Conservation (phyloP, 257 asterid genomes). For the Solanum virginianum region DNA sequence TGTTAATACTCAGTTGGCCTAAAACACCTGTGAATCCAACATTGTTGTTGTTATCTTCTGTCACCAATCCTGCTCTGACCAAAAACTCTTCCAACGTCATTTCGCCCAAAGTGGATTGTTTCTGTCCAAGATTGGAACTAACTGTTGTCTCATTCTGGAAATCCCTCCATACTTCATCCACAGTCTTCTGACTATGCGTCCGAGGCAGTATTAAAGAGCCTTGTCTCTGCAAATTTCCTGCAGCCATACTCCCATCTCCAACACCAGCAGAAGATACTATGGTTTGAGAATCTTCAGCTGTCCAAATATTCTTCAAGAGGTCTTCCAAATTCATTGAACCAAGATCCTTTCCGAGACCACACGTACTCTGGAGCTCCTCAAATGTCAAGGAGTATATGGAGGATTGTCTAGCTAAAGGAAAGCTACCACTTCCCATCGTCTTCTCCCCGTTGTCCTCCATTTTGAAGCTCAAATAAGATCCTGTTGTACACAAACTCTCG, state of each 20-base stretch:
- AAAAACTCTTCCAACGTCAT: constrained; percentile 81
- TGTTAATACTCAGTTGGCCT: constrained; percentile 9
- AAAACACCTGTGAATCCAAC: constrained; percentile 26
- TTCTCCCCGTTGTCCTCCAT: constrained; percentile 39
- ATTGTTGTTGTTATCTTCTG: constrained; percentile 48
- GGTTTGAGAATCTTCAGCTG: constrained; percentile 66
- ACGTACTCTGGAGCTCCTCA: constrained; percentile 68
- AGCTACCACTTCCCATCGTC: constrained; percentile 15
- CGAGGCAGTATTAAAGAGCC: constrained; percentile 75
- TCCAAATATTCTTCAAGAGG: constrained; percentile 70
- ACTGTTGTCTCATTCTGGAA: constrained; percentile 37
- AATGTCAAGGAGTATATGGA: constrained; percentile 71
- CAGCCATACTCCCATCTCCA: constrained; percentile 17
- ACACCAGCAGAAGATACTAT: constrained; percentile 19
- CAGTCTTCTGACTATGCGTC: constrained; percentile 72
- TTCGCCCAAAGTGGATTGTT: constrained; percentile 69
- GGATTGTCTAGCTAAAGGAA: constrained; percentile 56
- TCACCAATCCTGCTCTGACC: constrained; percentile 64
- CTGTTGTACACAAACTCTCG: constrained; percentile 25
- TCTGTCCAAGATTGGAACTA: constrained; percentile 26
- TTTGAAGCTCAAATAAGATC: constrained; percentile 74
- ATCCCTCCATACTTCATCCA: constrained; percentile 82
- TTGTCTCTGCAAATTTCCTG: constrained; percentile 65
- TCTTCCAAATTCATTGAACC: constrained; percentile 97
- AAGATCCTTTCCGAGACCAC: constrained; percentile 66